Base-by-base conservation (phyloP, 2,329 filamentous ascomycete species). In the Eurotiales sp. region DNA sequence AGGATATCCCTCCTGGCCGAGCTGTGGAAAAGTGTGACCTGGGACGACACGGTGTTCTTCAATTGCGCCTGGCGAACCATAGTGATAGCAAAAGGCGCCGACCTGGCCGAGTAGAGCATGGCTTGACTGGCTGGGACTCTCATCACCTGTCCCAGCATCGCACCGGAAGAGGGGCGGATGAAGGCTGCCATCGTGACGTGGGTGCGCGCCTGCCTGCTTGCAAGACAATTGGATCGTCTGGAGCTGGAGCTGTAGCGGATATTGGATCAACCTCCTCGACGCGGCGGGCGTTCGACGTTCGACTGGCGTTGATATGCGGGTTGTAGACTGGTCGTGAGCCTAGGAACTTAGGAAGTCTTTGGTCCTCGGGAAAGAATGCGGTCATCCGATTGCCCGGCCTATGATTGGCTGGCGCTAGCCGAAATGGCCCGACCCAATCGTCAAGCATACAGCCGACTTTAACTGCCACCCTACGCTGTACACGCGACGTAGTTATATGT, bases 1-100 rank as follows among this genome's bases (percentile, higher is more conserved):
- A 99, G 80, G 65, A 92, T 86, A 67, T 80, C 79, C 71, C 83
- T 82, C 73, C 82, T 82, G 72, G 83, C 80, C 37, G 88, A 89
- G 64, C 86, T 88, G 74, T 96, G 91, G 81, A 99, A 96, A 61
- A 88, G 85, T 59, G 90, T 86, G 63, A 85, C 78, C 70, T 84
- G 78, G 60, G 74, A 72, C 51, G 67, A 59, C 30, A 63, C 62
- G 50, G 59, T 43, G 45, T 58, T 61, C 62, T 68, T 67, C 59
- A 69, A 57, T 45, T 58, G 54, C 25, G 36, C 44, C 23, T 59
- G 55, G 19, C 55, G 57, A 41, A 52, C 40, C 36, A 56, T 29
- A 15, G 46, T 52, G 21, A 55, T 52, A 14, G 55, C 51, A 8
- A 61, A 30, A 17, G 55, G 59, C n/a, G 58, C 37, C 25, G 58